Percentiles rank a stretch among this genome's conserved stretches.
These are phyloP conservation scores for Bruguiera hainesii DNA, from an alignment of 441 rosid genomes.

Conservation along the genomic window DNA sequence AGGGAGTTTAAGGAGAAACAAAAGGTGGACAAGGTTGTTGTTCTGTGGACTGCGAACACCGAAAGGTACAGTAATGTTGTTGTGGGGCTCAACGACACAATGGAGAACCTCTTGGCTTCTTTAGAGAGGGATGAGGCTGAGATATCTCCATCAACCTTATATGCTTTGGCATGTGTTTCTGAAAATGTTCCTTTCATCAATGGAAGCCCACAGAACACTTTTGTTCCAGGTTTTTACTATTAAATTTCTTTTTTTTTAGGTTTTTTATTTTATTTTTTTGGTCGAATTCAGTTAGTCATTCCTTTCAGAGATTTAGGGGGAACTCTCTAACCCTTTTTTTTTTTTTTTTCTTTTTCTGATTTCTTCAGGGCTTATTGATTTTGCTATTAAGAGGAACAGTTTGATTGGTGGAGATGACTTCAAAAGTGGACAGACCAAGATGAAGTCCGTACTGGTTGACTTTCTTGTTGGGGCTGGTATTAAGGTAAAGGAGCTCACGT, in stretches of 20 bases:
- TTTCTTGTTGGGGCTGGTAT: slow-evolving; percentile 98
- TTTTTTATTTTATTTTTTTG: background rate
- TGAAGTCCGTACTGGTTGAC: slow-evolving; percentile 93
- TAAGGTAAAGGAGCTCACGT: slow-evolving; percentile 44
- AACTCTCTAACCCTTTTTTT: background rate
- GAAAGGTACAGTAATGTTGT: slow-evolving; percentile 88
- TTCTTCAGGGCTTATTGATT: slow-evolving; percentile 67
- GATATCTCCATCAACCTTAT: slow-evolving; percentile 92
- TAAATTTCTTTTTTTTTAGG: background rate
- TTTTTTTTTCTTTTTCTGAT: background rate
- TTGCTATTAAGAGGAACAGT: slow-evolving; percentile 78
- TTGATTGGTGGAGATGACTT: slow-evolving; percentile 98
- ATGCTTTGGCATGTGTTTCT: slow-evolving; percentile 73
- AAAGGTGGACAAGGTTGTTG: slow-evolving; percentile 83
- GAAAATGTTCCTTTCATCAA: slow-evolving; percentile 91
- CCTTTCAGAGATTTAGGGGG: background rate
- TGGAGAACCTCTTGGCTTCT: slow-evolving; percentile 72
- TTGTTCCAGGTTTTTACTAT: slow-evolving; percentile 62
- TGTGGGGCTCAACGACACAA: slow-evolving; percentile 78
- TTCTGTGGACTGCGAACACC: slow-evolving; percentile 94
- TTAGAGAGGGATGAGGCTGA: slow-evolving; percentile 76
- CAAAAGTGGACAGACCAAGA: slow-evolving; percentile 98
- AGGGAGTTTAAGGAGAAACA: slow-evolving; percentile 88
- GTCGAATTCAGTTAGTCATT: background rate
- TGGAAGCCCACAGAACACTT: slow-evolving; percentile 98